These are phyloP conservation scores for Lasiodiplodia theobromae DNA, from an alignment of 2,329 filamentous ascomycete species.

Conservation along the genomic window DNA sequence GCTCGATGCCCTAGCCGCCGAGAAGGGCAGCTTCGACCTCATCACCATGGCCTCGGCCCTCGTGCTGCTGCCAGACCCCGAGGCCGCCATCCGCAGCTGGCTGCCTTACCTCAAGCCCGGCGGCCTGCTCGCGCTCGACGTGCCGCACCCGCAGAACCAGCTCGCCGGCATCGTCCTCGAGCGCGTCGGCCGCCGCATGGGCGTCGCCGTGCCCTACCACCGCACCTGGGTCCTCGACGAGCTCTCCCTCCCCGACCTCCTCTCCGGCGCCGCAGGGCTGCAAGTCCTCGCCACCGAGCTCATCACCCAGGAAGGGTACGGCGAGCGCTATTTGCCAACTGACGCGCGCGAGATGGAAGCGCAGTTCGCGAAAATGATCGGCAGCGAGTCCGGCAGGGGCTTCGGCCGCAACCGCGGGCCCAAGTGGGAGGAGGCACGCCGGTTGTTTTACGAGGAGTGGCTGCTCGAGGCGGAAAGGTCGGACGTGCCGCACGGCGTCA, in stretches of 20 bases:
- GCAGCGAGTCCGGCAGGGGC: slow-evolving; percentile 7
- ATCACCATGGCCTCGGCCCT: slow-evolving; percentile 52
- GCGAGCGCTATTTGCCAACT: neutral
- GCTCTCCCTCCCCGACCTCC: slow-evolving; percentile 39
- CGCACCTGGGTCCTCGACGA: slow-evolving; percentile 46
- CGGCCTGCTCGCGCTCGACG: slow-evolving; percentile 49
- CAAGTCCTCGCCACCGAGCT: neutral
- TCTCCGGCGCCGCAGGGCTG: slow-evolving; percentile 31
- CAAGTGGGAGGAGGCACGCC: slow-evolving; percentile 20
- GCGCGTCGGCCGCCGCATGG: slow-evolving; percentile 43
- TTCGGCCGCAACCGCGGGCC: slow-evolving; percentile 16
- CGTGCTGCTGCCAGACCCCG: slow-evolving; percentile 50
- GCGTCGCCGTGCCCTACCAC: slow-evolving; percentile 45
- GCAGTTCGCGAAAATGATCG: slow-evolving; percentile 8
- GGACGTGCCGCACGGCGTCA: neutral
- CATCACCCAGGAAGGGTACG: slow-evolving; percentile 1
- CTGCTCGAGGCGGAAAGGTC: neutral
- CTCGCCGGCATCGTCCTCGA: slow-evolving; percentile 49
- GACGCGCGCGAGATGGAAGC: neutral
- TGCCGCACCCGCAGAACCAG: slow-evolving; percentile 48
- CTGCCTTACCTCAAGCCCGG: slow-evolving; percentile 49
- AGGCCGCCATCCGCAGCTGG: slow-evolving; percentile 48
- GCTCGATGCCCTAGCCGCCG: slow-evolving; percentile 32
- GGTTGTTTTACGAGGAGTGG: slow-evolving; percentile 20
- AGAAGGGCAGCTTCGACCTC: slow-evolving; percentile 42